Percentiles rank a stretch among this genome's conserved stretches.
Conservation (phyloP, 192 early-diverging fungal species). For the Phlyctochytrium bullatum region DNA sequence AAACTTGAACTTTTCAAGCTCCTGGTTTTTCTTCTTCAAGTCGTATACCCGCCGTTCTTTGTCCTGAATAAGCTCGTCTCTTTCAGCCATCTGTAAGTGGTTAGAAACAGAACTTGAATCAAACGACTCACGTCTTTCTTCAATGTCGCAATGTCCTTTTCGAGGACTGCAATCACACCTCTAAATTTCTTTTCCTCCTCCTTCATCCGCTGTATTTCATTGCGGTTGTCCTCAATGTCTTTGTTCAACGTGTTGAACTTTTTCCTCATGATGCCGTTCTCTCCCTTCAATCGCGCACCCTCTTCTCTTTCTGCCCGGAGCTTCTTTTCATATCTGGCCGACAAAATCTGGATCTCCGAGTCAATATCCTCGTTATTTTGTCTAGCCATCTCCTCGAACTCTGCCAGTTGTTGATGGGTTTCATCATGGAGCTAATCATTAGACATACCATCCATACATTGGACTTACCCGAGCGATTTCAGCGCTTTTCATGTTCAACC, state of each 20-base stretch:
- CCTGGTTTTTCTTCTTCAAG: constrained; percentile 60
- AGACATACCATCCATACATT: not conserved
- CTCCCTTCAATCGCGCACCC: constrained; percentile 54
- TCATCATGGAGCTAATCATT: constrained; percentile 42
- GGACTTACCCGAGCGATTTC: constrained; percentile 47
- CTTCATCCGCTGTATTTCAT: constrained; percentile 43
- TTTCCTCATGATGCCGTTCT: constrained; percentile 65
- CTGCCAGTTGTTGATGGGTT: constrained; percentile 33
- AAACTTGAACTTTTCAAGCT: constrained; percentile 65
- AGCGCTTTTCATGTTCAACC: constrained; percentile 33
- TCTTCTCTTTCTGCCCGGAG: constrained; percentile 50
- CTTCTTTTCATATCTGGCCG: constrained; percentile 43
- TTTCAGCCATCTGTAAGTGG: constrained; percentile 43
- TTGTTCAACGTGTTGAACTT: constrained; percentile 61
- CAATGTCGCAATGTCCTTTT: constrained; percentile 50
- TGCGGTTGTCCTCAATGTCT: constrained; percentile 56
- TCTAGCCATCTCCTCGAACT: constrained; percentile 43
- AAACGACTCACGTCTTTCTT: constrained; percentile 46
- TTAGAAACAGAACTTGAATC: not conserved
- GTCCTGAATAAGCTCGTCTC: constrained; percentile 57
- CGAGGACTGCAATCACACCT: constrained; percentile 42
- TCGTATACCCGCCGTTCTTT: constrained; percentile 57
- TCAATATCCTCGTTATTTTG: constrained; percentile 53
- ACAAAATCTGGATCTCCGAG: constrained; percentile 42
- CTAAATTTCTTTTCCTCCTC: constrained; percentile 50